A percentile compares a stretch with the other conserved stretches of the same genome.
Conservation (phyloP, 495 filamentous ascomycete genomes). For the Trichoderma erinaceum region DNA sequence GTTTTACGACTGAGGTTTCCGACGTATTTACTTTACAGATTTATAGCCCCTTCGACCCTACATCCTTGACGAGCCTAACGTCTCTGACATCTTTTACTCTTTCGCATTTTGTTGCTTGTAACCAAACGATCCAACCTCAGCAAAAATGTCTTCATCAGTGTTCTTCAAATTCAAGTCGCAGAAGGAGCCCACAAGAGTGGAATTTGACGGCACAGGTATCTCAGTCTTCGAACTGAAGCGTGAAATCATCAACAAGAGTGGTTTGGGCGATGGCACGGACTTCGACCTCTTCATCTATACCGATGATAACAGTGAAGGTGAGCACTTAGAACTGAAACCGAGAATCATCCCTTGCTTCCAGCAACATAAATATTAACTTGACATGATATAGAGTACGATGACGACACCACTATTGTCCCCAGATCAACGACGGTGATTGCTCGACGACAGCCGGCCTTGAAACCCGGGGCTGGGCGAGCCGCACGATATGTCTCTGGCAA, state of each 20-base stretch:
- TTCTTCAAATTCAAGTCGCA: conserved; percentile 99
- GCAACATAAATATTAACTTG: conserved; percentile 22
- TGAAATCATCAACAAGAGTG: conserved; percentile 91
- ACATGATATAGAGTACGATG: conserved; percentile 70
- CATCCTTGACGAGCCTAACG: conserved; percentile 16
- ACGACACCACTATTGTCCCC: conserved; percentile 92
- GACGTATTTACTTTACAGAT: conserved; percentile 27
- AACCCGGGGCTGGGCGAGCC: conserved; percentile 76
- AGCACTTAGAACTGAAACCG: conserved; percentile 25
- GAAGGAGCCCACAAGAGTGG: conserved; percentile 87
- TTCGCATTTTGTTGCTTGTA: conserved; percentile 18
- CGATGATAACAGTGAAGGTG: conserved; percentile 88
- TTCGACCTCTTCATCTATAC: conserved; percentile 92
- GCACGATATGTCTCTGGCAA: conserved; percentile 96
- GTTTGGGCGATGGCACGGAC: conserved; percentile 90
- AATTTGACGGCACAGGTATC: conserved; percentile 97
- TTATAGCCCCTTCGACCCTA: conserved; percentile 13
- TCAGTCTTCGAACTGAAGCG: conserved; percentile 98
- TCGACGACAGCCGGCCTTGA: conserved; percentile 72
- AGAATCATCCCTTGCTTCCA: background rate
- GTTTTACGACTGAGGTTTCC: conserved; percentile 14
- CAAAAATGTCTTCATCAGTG: conserved; percentile 90
- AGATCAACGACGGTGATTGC: conserved; percentile 91
- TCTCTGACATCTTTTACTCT: conserved; percentile 18
- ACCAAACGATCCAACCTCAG: conserved; percentile 14